Evolutionary conservation across 208 protist genomes (phyloP).

Genomic region (Sergeia podlipaevii): DNA sequence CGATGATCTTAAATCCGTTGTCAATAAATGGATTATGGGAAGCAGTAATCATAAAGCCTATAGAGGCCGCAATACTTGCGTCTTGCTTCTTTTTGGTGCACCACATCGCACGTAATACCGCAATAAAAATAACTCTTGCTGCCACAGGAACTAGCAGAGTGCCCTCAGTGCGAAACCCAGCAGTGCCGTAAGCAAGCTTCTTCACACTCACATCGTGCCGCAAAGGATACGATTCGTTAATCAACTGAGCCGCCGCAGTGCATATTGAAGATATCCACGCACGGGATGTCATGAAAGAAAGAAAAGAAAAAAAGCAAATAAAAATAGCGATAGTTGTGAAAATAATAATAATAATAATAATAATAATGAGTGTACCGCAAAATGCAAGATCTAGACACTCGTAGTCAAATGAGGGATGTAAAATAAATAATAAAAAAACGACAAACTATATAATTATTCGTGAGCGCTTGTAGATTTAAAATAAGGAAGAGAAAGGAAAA

Average conservation of each 20-base stretch:
- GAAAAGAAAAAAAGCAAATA: slow-evolving; percentile 6
- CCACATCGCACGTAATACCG: slow-evolving; percentile 43
- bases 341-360: too few species aligned
- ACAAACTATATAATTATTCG: neutral
- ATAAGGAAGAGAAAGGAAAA: too few species aligned
- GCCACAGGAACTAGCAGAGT: slow-evolving; percentile 49
- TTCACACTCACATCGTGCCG: slow-evolving; percentile 22
- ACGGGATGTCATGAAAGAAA: slow-evolving; percentile 5
- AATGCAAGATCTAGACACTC: too few species aligned
- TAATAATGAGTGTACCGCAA: too few species aligned
- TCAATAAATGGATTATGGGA: slow-evolving; percentile 83
- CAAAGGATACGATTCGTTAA: slow-evolving; percentile 36
- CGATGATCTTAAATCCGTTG: slow-evolving; percentile 91
- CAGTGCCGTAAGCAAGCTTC: slow-evolving; percentile 63
- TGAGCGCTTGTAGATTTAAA: neutral
- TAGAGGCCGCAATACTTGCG: slow-evolving; percentile 9
- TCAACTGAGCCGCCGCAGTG: slow-evolving; percentile 7
- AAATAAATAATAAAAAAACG: too few species aligned
- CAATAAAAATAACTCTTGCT: slow-evolving; percentile 54
- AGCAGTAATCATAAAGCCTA: slow-evolving; percentile 84
- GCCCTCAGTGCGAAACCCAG: slow-evolving; percentile 66
- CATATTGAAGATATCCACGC: neutral
- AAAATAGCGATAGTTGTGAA: slow-evolving; percentile 16
- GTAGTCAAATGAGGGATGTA: too few species aligned
- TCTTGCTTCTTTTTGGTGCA: slow-evolving; percentile 6